phyloP scores from a whole-genome alignment of 2,329 filamentous ascomycete genomes.

The Fusarium xyrophilum region DNA sequence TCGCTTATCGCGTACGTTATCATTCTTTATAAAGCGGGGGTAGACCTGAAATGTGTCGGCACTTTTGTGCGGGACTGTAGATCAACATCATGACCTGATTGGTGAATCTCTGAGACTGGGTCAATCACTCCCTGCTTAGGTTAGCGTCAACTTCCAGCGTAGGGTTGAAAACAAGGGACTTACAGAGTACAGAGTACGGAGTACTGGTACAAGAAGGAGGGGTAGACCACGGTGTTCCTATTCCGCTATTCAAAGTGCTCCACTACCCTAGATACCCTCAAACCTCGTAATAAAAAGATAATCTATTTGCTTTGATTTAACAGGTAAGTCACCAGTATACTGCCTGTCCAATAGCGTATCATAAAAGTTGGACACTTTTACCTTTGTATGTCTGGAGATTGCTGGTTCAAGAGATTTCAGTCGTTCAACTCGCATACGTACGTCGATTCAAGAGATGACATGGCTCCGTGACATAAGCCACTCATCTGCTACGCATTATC shows the following conservation, averaged over 20 bases:
- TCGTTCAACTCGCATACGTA: neutral
- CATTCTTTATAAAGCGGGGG: too few relatives aligned
- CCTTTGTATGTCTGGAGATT: neutral
- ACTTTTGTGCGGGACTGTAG: too few relatives aligned
- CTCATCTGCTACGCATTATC: too few relatives aligned
- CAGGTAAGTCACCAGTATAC: neutral
- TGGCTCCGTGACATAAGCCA: accelerated
- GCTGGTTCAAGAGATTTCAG: neutral
- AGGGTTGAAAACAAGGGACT: neutral
- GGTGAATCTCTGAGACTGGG: neutral
- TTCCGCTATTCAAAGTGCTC: neutral
- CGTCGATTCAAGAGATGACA: neutral
- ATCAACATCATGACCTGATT: too few relatives aligned
- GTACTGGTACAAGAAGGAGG: too few relatives aligned
- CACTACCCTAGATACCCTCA: neutral
- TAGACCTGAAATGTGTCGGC: too few relatives aligned
- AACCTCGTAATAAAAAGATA: neutral
- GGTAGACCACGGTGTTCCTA: neutral
- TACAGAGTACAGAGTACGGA: too few relatives aligned
- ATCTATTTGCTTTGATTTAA: neutral
- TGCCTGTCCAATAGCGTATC: neutral
- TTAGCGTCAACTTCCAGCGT: neutral
- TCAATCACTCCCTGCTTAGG: neutral
- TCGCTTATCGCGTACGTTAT: too few relatives aligned
- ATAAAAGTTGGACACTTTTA: accelerated